phyloP scores from a whole-genome alignment of 2,329 filamentous ascomycete species.

The Exophiala phaeomuriformis region DNA sequence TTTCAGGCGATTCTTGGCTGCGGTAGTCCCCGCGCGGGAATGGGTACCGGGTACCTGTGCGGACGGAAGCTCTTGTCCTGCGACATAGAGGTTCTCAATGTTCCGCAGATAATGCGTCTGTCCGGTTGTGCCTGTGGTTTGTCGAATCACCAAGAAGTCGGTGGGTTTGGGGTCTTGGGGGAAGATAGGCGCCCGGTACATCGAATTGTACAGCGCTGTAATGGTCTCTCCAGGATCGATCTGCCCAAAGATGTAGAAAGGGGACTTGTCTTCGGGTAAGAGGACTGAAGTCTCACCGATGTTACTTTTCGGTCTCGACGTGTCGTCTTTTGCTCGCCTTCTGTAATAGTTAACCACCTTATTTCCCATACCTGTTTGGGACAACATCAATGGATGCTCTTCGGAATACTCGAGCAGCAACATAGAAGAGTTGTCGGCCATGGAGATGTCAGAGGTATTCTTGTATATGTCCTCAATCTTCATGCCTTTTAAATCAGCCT shows the following conservation, averaged over 20 bases:
- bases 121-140: slow-evolving; percentile 68
- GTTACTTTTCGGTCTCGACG: slow-evolving; percentile 67
- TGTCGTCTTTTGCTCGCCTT: slow-evolving; percentile 71
- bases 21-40: slow-evolving; percentile 89
- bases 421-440: slow-evolving; percentile 81
- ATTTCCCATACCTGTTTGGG: slow-evolving; percentile 96
- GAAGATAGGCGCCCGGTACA: slow-evolving; percentile 93
- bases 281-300: slow-evolving; percentile 84
- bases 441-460: slow-evolving; percentile 70
- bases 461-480: slow-evolving; percentile 70
- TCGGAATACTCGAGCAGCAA: slow-evolving; percentile 94
- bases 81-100: slow-evolving; percentile 82
- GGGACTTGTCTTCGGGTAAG: slow-evolving; percentile 87
- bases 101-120: slow-evolving; percentile 76
- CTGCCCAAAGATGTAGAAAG: slow-evolving; percentile 89
- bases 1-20: slow-evolving; percentile 92
- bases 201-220: slow-evolving; percentile 84
- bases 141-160: slow-evolving; percentile 83
- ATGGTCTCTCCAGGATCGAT: slow-evolving; percentile 87
- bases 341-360: slow-evolving; percentile 96
- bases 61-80: slow-evolving; percentile 87
- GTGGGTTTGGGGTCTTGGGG: slow-evolving; percentile 68
- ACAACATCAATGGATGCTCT: slow-evolving; percentile 82
- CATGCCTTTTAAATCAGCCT: slow-evolving; percentile 74
- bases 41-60: slow-evolving; percentile 90